A percentile compares a stretch with the other conserved stretches of the same genome.
phyloP scores from a whole-genome alignment of 176 grass and related monocot genomes.

The Juncus effusus region DNA sequence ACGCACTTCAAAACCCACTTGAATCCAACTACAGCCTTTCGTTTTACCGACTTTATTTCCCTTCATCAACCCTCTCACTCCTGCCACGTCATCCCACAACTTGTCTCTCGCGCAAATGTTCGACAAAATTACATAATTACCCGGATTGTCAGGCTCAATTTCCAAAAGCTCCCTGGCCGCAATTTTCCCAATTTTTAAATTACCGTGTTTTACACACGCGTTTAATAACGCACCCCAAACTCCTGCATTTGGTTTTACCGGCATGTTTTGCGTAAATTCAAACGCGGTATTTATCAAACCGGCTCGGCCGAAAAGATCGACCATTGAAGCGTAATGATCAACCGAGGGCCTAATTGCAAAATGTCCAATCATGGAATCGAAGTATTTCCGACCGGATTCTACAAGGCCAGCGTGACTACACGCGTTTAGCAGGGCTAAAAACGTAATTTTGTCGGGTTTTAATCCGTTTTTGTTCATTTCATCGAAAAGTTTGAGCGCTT shows the following conservation, averaged over 20 bases:
- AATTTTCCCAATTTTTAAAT: slow-evolving; percentile 34
- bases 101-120: slow-evolving; percentile 45
- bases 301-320: slow-evolving; percentile 65
- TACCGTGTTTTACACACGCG: slow-evolving; percentile 51
- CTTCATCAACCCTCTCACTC: slow-evolving; percentile 40
- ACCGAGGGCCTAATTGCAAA: slow-evolving; percentile 36
- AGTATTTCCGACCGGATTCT: slow-evolving; percentile 28
- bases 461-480: slow-evolving; percentile 36
- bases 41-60: slow-evolving; percentile 36
- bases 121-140: slow-evolving; percentile 57
- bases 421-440: slow-evolving; percentile 52
- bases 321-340: slow-evolving; percentile 67
- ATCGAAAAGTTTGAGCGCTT: slow-evolving; percentile 40
- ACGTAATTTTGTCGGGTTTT: slow-evolving; percentile 43
- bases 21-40: slow-evolving; percentile 54
- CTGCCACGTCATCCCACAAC: slow-evolving; percentile 44
- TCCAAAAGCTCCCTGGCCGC: slow-evolving; percentile 41
- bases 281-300: slow-evolving; percentile 46
- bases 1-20: slow-evolving; percentile 17
- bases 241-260: slow-evolving; percentile 55
- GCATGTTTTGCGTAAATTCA: slow-evolving; percentile 33
- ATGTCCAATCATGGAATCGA: slow-evolving; percentile 43
- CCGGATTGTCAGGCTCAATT: slow-evolving; percentile 53
- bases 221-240: slow-evolving; percentile 74
- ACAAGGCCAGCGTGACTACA: slow-evolving; percentile 57